Base-by-base conservation (phyloP, 139 green algal genomes). In the Desmodesmus armatus region DNA sequence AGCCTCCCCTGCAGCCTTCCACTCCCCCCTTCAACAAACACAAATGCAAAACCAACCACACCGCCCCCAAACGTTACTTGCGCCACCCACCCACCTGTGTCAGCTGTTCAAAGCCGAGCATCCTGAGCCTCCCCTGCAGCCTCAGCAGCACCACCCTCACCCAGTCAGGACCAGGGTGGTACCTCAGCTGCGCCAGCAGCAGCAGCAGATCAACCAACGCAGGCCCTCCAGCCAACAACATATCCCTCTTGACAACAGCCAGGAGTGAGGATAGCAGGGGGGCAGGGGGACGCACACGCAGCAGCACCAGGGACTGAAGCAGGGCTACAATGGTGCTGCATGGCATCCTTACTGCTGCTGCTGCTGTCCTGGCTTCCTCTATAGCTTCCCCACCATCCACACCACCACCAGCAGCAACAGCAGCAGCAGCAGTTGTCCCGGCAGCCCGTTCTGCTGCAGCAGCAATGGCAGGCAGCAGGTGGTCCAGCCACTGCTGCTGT, bases 111-210 rank as follows among this genome's bases (percentile, higher is more conserved):
- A 81, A 81, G 33, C 33, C 51, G 31, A 81, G 74, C 74, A 81
- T 81, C 47, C 74, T 37, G 29, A 81, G 49, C 51, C 69, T 81
- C 5, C 74, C 74, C 27, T 81, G 74, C 9, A 23, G 7, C 33
- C 74, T 49, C 44, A 81, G 51, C 49, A 81, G 51, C 33, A 49
- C 17, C 11, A 3, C 33, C 35, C 74, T 21, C 49, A 81, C 23
- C 74, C 74, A 81, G 19, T 6, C 74, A 51, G 33, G n/a, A 31
- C 74, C 74, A 6, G 74, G 74, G 31, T 51, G 47, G 31, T 70
- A 33, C 33, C 74, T 62, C 74, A 81, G 74, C 74, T 81, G 74
- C 74, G 69, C 74, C 31, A 67, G 51, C 74, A 51, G 33, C 74
- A 81, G 74, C 74, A 81, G 74, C 49, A 81, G 31, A 41, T 19